These are phyloP conservation scores for Populus tomentosa DNA, from an alignment of 441 rosid genomes.

Conservation along the genomic window DNA sequence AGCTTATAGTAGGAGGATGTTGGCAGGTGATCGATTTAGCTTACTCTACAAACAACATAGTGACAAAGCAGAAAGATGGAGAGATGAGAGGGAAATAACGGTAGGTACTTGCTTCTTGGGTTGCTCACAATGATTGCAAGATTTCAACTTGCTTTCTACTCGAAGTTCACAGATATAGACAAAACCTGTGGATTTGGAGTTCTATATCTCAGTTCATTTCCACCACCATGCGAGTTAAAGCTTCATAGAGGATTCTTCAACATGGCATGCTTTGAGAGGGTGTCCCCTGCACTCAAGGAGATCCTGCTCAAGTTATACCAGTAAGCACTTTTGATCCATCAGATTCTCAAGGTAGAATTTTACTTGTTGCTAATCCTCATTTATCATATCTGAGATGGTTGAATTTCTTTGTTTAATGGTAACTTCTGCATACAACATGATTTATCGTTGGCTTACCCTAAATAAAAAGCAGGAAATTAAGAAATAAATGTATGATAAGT, in stretches of 20 bases:
- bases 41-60: slow-evolving; percentile 13
- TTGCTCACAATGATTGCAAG: slow-evolving; percentile 40
- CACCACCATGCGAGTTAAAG: not conserved
- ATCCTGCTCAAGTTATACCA: slow-evolving; percentile 53
- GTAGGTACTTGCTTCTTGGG: slow-evolving; percentile 46
- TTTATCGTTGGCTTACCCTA: not conserved
- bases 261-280: slow-evolving; percentile 63
- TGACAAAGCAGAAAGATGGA: slow-evolving; percentile 8
- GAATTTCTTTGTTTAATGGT: not conserved
- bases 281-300: slow-evolving; percentile 66
- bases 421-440: not conserved
- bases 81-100: not conserved
- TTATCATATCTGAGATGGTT: not conserved
- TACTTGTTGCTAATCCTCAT: not conserved
- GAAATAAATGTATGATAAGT: not conserved
- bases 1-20: too few species aligned
- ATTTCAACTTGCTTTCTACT: slow-evolving; percentile 28
- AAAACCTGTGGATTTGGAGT: not conserved
- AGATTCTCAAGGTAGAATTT: not conserved
- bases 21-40: slow-evolving; percentile 19
- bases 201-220: not conserved
- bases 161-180: slow-evolving; percentile 6
- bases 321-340: slow-evolving; percentile 27
- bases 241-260: not conserved
- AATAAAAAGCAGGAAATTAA: not conserved